These are phyloP conservation scores for Chrysopogon serrulatus DNA, from an alignment of 176 grass and related monocot genomes.

Conservation along the genomic window DNA sequence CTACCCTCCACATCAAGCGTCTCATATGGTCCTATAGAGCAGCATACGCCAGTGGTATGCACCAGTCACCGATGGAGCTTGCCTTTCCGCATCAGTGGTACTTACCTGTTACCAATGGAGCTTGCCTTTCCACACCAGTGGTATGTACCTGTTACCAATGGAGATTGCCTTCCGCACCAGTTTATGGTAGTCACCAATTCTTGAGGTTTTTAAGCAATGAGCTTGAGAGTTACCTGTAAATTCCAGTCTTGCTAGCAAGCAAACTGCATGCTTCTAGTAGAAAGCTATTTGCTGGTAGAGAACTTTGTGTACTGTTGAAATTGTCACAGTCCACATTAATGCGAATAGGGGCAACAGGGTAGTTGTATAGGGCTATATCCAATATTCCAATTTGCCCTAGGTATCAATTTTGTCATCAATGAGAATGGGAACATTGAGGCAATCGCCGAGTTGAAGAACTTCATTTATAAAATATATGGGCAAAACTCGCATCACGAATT, in stretches of 20 bases:
- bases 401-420: neutral
- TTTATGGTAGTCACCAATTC: neutral
- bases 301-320: neutral
- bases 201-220: neutral
- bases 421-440: neutral
- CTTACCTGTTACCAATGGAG: neutral
- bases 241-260: neutral
- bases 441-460: neutral
- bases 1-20: conserved; percentile 27
- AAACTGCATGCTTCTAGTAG: neutral
- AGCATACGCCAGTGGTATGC: neutral
- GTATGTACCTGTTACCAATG: neutral
- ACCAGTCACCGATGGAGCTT: conserved; percentile 1
- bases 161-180: neutral
- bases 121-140: neutral
- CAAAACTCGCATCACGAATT: neutral
- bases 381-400: neutral
- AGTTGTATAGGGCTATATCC: neutral
- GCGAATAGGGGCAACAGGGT: neutral
- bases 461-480: neutral
- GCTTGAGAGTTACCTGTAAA: conserved; percentile 24
- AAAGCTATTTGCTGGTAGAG: neutral
- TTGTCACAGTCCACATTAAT: neutral
- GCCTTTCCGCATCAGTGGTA: neutral
- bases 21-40: conserved; percentile 15